Base-by-base conservation (phyloP, 768 basidiomycete genomes). In the Naganishia onofrii region DNA sequence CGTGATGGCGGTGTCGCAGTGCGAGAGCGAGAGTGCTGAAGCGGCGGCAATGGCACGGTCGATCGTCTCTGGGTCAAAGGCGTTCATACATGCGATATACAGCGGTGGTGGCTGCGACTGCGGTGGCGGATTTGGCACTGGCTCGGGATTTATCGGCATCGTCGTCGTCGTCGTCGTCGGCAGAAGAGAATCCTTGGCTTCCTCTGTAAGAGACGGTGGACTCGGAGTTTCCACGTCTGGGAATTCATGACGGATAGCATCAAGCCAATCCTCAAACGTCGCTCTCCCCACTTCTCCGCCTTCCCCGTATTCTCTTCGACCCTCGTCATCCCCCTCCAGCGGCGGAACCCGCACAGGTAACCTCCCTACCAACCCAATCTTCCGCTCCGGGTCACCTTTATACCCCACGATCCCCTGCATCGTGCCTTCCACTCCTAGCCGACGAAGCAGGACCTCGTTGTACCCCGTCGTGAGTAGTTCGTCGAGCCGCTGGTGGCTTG, bases 81-180 rank as follows among this genome's bases (percentile, higher is more conserved):
- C 68, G 57, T 69, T 69, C 68, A 69, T 69, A 26, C 68, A 69
- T 8, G 68, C 68, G 48, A 69, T 69, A 38, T 69, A 69, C 12
- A n/a, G 28, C 15, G 57, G 57, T 3, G 36, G 9, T n/a, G 17
- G 28, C 55, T 3, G 32, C 23, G 29, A 12, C n/a, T n/a, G n/a
- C n/a, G n/a, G n/a, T n/a, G n/a, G n/a, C n/a, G n/a, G n/a, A n/a
- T n/a, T n/a, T n/a, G n/a, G n/a, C n/a, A n/a, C n/a, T n/a, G n/a
- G n/a, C n/a, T n/a, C n/a, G n/a, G n/a, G n/a, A n/a, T n/a, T n/a
- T n/a, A n/a, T n/a, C 55, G 15, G 28, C 15, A 5, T 36, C 12
- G 36, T 5, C 36, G 5, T 12, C 36, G 12, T 36, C 7, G 15
- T 42, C 42, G 15, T 2, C 42, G 26, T 4, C 28, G 10, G 42